A percentile compares a stretch with the other conserved stretches of the same genome.
Evolutionary conservation across 75 land plant genomes (phyloP).

Genomic region (Chamaecyparis obtusa): DNA sequence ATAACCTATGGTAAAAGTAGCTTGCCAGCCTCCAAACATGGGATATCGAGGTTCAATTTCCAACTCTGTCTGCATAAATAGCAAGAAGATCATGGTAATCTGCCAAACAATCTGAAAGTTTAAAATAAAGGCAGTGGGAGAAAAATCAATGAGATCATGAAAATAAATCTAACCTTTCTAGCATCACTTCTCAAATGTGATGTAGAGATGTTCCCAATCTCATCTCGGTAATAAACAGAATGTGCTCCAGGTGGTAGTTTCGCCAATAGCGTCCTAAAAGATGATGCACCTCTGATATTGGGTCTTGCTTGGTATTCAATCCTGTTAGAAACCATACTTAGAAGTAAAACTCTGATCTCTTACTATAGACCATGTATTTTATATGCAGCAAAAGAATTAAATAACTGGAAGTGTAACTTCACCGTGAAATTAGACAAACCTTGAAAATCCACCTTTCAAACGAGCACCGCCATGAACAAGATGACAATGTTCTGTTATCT

Average conservation of each 20-base stretch:
- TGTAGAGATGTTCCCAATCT: slow-evolving; percentile 97
- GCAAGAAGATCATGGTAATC: background rate
- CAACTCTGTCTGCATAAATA: slow-evolving; percentile 77
- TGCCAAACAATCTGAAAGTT: background rate
- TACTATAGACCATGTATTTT: background rate
- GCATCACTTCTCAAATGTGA: slow-evolving; percentile 78
- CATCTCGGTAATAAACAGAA: slow-evolving; percentile 96
- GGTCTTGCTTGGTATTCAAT: slow-evolving; percentile 86
- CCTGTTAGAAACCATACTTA: slow-evolving; percentile 37
- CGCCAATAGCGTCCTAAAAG: slow-evolving; percentile 70
- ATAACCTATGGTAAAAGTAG: slow-evolving; percentile 93
- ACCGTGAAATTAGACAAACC: slow-evolving; percentile 37
- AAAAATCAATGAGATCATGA: background rate
- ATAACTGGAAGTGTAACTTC: background rate
- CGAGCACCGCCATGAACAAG: slow-evolving; percentile 83
- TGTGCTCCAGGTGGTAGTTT: slow-evolving; percentile 89
- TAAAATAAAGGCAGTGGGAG: background rate
- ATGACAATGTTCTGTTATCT: slow-evolving; percentile 81
- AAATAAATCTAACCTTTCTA: slow-evolving; percentile 43
- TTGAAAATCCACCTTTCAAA: slow-evolving; percentile 90
- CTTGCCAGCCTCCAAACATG: slow-evolving; percentile 97
- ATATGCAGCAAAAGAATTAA: background rate
- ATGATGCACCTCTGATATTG: slow-evolving; percentile 56
- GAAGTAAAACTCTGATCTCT: background rate
- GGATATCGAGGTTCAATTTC: slow-evolving; percentile 96